A percentile compares a stretch with the other conserved stretches of the same genome.
These are phyloP conservation scores for Hymenotorrendiella dingleyae DNA, from an alignment of 2,329 filamentous ascomycete species.

Conservation along the genomic window DNA sequence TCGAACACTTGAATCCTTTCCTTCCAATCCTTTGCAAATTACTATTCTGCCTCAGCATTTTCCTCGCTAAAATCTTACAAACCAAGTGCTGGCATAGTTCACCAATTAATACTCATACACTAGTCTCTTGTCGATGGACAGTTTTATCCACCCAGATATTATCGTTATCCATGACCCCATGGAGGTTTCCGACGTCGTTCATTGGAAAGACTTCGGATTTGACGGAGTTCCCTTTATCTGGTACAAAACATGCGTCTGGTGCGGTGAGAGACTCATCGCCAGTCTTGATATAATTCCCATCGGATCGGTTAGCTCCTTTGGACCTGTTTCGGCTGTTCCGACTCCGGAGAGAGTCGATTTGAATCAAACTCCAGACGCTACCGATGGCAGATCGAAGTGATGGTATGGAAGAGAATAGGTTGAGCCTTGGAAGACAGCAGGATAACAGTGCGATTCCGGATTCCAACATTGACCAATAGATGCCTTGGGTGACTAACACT, in stretches of 20 bases:
- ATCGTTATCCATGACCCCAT: background rate
- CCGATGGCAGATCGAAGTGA: background rate
- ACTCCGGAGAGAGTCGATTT: background rate
- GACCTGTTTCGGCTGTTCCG: background rate
- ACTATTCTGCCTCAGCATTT: background rate
- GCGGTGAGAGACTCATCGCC: background rate
- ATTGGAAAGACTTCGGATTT: background rate
- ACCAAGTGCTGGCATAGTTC: too few species aligned
- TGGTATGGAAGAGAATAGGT: background rate
- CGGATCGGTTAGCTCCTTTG: background rate
- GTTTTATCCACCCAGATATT: background rate
- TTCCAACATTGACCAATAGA: constrained; percentile 1
- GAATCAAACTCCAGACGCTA: constrained; percentile 38
- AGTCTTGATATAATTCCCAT: background rate
- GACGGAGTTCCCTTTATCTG: background rate
- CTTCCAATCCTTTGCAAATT: background rate
- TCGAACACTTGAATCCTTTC: too few species aligned
- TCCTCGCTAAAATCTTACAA: background rate
- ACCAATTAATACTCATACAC: too few species aligned
- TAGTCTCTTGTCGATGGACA: background rate
- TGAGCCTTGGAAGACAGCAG: background rate
- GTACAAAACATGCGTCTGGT: background rate
- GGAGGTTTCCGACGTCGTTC: background rate
- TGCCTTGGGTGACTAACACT: background rate
- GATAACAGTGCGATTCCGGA: background rate